Base-by-base conservation (phyloP, 176 grass and related monocot species). In the Elymus sibiricus region DNA sequence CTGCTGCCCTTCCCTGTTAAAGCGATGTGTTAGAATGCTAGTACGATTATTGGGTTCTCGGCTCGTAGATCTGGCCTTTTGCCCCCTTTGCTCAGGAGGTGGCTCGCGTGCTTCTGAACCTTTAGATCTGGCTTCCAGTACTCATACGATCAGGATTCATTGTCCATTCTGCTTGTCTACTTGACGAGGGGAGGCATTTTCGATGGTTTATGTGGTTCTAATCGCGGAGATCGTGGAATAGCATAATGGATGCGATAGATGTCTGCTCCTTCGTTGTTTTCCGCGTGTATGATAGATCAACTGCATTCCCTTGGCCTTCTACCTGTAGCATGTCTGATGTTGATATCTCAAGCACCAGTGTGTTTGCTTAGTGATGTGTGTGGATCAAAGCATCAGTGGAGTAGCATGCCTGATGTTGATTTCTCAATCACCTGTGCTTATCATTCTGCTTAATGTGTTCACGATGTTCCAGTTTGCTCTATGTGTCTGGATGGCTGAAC, bases 41-140 rank as follows among this genome's bases (percentile, higher is more conserved):
- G 32, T 32, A 1, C 24, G 19, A 79, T 83, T 63, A 5, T 26
- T 66, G 60, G 59, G 42, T 27, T 22, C 21, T 37, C 43, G 2
- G 8, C 44, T 89, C 9, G 37, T 85, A 85, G 88, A 89, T 85
- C 87, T 76, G 39, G 13, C 19, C 35, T 0, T 15, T 25, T 19
- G 11, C n/a, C 8, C 12, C 12, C 39, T 35, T 28, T 47, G 7
- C 25, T 53, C 31, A 22, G 10, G 34, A 72, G n/a, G 11, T 14
- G 10, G 22, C 22, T 28, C 2, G 27, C 4, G 11, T 25, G 2
- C 2, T 1, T 32, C 4, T 8, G 5, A 74, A 9, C 4, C 1
- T 53, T 19, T 64, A 86, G 83, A 90, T 90, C 83, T 90, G 49
- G 11, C n/a, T 15, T 24, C 11, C 17, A 8, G n/a, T 37, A 32